These are phyloP conservation scores for Mycena vitilis DNA, from an alignment of 768 basidiomycete genomes.

Conservation along the genomic window DNA sequence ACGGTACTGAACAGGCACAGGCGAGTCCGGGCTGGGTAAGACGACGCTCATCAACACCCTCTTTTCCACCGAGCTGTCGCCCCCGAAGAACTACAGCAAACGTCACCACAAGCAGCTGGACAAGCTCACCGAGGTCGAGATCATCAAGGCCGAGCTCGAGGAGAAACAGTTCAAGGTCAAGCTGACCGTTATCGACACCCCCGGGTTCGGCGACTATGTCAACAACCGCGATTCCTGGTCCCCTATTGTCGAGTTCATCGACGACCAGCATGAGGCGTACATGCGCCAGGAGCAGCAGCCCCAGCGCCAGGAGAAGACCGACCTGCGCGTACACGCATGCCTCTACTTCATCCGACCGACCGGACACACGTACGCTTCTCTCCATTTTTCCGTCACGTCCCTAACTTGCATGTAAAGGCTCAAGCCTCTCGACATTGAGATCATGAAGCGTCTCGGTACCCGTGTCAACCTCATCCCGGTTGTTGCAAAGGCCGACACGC, in stretches of 20 bases:
- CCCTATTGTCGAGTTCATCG: conserved; percentile 98
- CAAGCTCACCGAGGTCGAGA: conserved; percentile 98
- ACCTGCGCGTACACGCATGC: conserved; percentile 96
- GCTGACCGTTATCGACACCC: conserved; percentile 98
- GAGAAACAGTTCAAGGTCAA: conserved; percentile 99
- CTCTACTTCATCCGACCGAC: conserved; percentile 97
- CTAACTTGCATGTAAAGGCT: conserved; percentile 58
- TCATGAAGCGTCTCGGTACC: conserved; percentile 99
- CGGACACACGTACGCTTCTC: conserved; percentile 86
- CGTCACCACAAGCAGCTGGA: conserved; percentile 97
- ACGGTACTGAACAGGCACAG: conserved; percentile 51
- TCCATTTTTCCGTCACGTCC: conserved; percentile 15
- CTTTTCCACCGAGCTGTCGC: conserved; percentile 96
- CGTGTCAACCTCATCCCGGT: conserved; percentile 99
- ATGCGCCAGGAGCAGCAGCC: conserved; percentile 99
- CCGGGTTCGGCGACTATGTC: conserved; percentile 99
- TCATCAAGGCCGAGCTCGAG: conserved; percentile 99
- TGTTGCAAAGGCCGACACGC: conserved; percentile 96
- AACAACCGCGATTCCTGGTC: conserved; percentile 99
- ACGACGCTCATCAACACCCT: conserved; percentile 99
- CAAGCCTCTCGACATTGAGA: conserved; percentile 98
- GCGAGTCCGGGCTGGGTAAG: conserved; percentile 97
- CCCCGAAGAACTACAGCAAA: conserved; percentile 88
- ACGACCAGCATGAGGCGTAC: conserved; percentile 94
- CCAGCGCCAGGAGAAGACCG: conserved; percentile 92